Conservation (phyloP, 176 grass and related monocot species). For the Poa annua region DNA sequence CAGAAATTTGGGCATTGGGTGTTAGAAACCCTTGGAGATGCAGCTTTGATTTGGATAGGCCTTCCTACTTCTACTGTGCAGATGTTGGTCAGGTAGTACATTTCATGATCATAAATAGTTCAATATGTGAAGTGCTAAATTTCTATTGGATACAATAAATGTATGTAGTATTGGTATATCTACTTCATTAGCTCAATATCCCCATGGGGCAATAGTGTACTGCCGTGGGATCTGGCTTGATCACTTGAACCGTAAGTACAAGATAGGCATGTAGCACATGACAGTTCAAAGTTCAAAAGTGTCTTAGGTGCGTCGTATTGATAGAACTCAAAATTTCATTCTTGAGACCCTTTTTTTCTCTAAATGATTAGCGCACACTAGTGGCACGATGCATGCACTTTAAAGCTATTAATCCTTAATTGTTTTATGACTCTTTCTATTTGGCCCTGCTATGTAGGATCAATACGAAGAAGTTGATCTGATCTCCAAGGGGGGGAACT, state of each 20-base stretch:
- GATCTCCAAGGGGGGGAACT: slow-evolving; percentile 73
- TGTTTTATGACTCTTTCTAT: not conserved
- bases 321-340: not conserved
- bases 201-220: not conserved
- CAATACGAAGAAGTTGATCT: slow-evolving; percentile 72
- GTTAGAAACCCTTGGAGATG: slow-evolving; percentile 96
- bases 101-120: slow-evolving; percentile 1
- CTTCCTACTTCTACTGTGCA: slow-evolving; percentile 95
- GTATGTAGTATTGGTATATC: not conserved
- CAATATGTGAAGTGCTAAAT: not conserved
- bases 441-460: slow-evolving; percentile 44
- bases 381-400: not conserved
- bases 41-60: slow-evolving; percentile 75
- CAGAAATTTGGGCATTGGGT: slow-evolving; percentile 87
- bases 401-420: not conserved
- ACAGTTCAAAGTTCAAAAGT: not conserved
- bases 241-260: not conserved
- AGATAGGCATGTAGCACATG: not conserved
- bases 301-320: not conserved
- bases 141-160: not conserved
- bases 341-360: not conserved
- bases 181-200: not conserved
- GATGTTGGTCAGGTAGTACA: slow-evolving; percentile 91
- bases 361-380: not conserved
- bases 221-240: not conserved